Percentiles rank a stretch among this genome's conserved stretches.
Conservation (phyloP, 78 protist species). For the Dictyostelium firmibasis region DNA sequence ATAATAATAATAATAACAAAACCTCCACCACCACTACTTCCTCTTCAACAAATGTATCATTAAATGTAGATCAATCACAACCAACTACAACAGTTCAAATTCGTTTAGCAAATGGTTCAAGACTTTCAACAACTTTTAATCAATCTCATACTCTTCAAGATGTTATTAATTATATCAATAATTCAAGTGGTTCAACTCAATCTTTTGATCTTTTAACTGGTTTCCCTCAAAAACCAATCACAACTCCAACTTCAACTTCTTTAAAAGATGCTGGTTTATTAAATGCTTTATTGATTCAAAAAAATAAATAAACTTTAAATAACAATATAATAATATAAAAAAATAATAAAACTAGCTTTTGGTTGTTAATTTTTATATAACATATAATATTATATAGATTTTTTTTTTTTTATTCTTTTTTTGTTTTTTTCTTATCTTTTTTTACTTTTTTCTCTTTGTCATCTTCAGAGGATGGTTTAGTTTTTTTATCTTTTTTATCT, state of each 20-base stretch:
- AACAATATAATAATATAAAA: not conserved
- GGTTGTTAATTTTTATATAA: not conserved
- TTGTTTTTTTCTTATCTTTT: not conserved
- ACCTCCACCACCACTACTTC: slow-evolving; percentile 6
- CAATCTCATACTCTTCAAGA: slow-evolving; percentile 33
- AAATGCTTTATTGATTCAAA: slow-evolving; percentile 40
- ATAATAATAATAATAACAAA: too few species aligned
- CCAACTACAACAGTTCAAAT: slow-evolving; percentile 73
- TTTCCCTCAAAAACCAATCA: slow-evolving; percentile 65
- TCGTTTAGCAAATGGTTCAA: slow-evolving; percentile 61
- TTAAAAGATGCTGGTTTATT: slow-evolving; percentile 52
- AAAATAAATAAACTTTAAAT: slow-evolving; percentile 15
- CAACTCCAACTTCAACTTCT: not conserved
- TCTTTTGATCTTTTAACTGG: slow-evolving; percentile 53
- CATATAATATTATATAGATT: not conserved
- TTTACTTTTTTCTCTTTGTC: slow-evolving; percentile 14
- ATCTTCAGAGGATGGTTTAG: not conserved
- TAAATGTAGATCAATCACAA: slow-evolving; percentile 16
- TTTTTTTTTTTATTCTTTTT: not conserved
- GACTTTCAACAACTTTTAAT: slow-evolving; percentile 52
- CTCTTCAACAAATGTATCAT: not conserved
- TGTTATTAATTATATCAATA: slow-evolving; percentile 49
- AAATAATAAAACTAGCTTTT: not conserved
- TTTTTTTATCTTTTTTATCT: not conserved
- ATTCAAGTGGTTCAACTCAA: not conserved